phyloP scores from a whole-genome alignment of 495 filamentous ascomycete genomes.

The Rhizodiscina lignyota region DNA sequence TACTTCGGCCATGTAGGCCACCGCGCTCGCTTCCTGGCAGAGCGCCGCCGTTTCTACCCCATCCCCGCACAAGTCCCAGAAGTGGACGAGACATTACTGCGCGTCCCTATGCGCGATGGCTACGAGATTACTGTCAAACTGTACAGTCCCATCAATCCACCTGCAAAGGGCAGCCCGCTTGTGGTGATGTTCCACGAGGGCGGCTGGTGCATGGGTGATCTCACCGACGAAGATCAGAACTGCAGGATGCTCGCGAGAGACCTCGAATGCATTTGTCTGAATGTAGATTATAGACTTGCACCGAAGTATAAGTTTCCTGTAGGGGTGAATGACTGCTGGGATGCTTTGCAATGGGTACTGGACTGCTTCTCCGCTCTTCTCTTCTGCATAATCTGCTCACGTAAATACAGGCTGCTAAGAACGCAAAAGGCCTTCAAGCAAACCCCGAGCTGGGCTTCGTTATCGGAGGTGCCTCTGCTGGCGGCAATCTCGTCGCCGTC shows the following conservation, averaged over 20 bases:
- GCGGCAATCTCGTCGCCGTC: no score
- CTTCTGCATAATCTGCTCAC: no score
- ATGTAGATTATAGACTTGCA: conserved; percentile 16
- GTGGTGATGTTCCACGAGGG: conserved; percentile 12
- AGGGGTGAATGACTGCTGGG: no score
- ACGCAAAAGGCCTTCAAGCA: no score
- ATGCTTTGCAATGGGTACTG: no score
- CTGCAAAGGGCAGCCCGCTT: conserved; percentile 9
- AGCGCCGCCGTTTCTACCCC: conserved; percentile 9
- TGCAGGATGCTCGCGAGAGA: conserved; percentile 11
- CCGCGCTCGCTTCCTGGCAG: conserved; percentile 7
- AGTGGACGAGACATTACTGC: conserved; percentile 9
- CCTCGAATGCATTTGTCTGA: conserved; percentile 10
- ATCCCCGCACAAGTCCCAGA: conserved; percentile 10
- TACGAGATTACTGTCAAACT: conserved; percentile 6
- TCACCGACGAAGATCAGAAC: conserved; percentile 12
- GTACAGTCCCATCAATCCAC: conserved; percentile 5
- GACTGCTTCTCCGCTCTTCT: no score
- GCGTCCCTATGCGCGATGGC: conserved; percentile 9
- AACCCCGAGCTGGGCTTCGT: no score
- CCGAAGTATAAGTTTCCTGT: no score
- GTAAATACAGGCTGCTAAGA: no score
- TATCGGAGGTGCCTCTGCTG: no score
- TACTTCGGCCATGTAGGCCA: no score
- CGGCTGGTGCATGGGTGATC: conserved; percentile 12